A percentile compares a stretch with the other conserved stretches of the same genome.
Evolutionary conservation across 148 eudicot genomes (phyloP).

Genomic region (Selenicereus undatus): DNA sequence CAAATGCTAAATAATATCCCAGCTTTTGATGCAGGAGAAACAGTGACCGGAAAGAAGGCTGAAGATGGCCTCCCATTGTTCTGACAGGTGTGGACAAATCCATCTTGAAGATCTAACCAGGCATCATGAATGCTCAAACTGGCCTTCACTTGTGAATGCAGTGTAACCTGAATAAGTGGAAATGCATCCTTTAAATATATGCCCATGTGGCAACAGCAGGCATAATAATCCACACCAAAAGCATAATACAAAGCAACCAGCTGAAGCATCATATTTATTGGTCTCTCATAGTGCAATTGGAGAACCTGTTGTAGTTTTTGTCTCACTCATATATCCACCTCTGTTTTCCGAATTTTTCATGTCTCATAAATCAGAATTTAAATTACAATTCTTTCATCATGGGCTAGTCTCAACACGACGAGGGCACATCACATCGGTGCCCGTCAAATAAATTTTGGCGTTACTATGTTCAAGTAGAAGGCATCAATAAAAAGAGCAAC

Average conservation of each 20-base stretch:
- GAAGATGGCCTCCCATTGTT: constrained; percentile 75
- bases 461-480: neutral
- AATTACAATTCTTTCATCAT: neutral
- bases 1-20: constrained; percentile 79
- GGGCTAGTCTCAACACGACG: neutral
- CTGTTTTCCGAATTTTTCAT: neutral
- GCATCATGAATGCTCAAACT: constrained; percentile 80
- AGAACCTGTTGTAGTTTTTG: neutral
- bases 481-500: neutral
- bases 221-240: neutral
- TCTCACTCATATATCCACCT: neutral
- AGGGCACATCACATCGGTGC: neutral
- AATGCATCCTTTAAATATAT: neutral
- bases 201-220: neutral
- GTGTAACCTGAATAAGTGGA: constrained; percentile 56
- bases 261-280: neutral
- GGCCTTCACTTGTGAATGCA: constrained; percentile 93
- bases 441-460: neutral
- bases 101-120: constrained; percentile 97
- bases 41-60: constrained; percentile 72
- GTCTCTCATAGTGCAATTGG: neutral
- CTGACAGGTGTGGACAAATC: constrained; percentile 76
- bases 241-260: neutral
- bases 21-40: constrained; percentile 79
- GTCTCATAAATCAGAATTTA: neutral